Evolutionary conservation across 768 basidiomycete genomes (phyloP), one percentile per base, ranked within the genome.

Genomic region (Tricholoma matsutake): DNA sequence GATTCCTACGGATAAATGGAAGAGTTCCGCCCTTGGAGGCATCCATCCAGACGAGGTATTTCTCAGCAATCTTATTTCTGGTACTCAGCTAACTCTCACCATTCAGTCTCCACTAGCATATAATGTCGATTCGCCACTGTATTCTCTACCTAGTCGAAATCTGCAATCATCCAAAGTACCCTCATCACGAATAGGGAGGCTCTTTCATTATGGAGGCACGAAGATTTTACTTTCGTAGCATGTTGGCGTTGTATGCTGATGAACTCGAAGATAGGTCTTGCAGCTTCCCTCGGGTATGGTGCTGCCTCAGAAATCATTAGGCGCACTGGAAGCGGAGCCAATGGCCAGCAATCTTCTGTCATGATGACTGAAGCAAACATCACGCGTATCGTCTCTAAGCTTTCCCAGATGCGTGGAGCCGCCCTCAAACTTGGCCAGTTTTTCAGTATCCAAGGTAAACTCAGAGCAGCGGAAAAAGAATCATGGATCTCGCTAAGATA

Each of bases 361-460:
- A 86, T 98, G 72, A 86, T 98, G 86, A 92, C 89, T 1, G 95
- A 97, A 71, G 88, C 89, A 6, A 98, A 98, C 69, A 81, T 98
- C 59, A 87, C 87, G 55, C 84, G 96, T 2, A 81, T 99, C 0
- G 97, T 98, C 1, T 86, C 87, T 1, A 97, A 96, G 67, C 79
- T 99, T n/a, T 88, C 92, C 0, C 85, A 89, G 70, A 98, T 99
- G 97, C 81, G 96, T 13, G 96, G 96, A 0, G 97, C 97, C 0
- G 97, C 97, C 1, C 79, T 99, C 62, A 98, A 99, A 74, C 77
- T 98, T 2, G 97, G 97, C 0, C 97, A 98, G 69, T 99, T 98
- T 69, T 81, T 98, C 81, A 96, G 94, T 70, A 98, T 98, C 32
- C 97, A 99, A 81, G 95, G 83, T 82, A 18, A 13, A 73, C 35